These are phyloP conservation scores for Cenchrus americanus DNA, from an alignment of 176 grass and related monocot species.

Conservation along the genomic window DNA sequence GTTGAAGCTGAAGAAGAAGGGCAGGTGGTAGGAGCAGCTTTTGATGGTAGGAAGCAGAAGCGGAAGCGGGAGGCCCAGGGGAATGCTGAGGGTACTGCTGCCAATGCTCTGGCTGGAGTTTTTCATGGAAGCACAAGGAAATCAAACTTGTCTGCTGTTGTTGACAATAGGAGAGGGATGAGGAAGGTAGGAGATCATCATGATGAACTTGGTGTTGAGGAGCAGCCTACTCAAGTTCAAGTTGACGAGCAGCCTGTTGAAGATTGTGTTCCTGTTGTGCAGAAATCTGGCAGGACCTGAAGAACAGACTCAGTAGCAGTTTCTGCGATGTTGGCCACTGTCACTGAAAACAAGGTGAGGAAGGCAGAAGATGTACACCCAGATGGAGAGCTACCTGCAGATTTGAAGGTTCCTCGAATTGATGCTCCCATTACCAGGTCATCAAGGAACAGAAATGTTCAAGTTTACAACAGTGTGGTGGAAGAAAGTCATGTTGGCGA, in stretches of 20 bases:
- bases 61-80: constrained; percentile 11
- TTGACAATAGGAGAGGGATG: constrained; percentile 28
- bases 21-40: not conserved
- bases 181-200: not conserved
- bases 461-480: not conserved
- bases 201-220: constrained; percentile 7
- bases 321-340: not conserved
- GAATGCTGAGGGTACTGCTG: not conserved
- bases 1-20: constrained; percentile 4
- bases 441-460: constrained; percentile 33
- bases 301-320: constrained; percentile 15
- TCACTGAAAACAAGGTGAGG: constrained; percentile 31
- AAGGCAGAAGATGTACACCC: not conserved
- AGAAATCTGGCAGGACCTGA: constrained; percentile 31
- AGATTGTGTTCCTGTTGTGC: not conserved
- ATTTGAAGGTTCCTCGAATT: not conserved
- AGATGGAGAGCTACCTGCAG: not conserved
- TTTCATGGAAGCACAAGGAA: constrained; percentile 38
- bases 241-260: not conserved
- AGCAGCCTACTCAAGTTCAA: constrained; percentile 4
- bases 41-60: constrained; percentile 4
- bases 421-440: constrained; percentile 18
- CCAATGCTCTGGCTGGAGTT: not conserved
- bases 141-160: not conserved
- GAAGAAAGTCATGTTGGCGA: not conserved